These are phyloP conservation scores for Aspergillus novofumigatus DNA, from an alignment of 2,329 filamentous ascomycete genomes.

Conservation along the genomic window DNA sequence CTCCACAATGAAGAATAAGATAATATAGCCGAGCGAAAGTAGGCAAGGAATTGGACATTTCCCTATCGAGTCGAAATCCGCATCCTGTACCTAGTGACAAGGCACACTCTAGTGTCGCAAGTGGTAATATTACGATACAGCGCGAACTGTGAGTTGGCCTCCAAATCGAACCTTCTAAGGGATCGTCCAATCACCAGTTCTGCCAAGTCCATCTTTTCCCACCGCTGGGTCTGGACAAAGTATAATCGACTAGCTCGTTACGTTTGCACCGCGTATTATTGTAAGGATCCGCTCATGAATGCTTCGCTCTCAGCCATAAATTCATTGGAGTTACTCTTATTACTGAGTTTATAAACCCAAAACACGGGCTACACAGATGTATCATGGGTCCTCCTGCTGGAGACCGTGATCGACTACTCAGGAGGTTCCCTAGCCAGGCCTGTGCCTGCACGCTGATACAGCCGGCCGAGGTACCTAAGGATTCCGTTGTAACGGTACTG, in stretches of 20 bases:
- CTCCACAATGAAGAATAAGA: neutral
- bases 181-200: constrained; percentile 13
- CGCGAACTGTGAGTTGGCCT: constrained; percentile 15
- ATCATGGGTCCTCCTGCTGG: neutral
- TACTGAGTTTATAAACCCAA: neutral
- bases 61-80: neutral
- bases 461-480: neutral
- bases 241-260: constrained; percentile 2
- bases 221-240: constrained; percentile 19
- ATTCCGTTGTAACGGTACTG: neutral
- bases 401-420: neutral
- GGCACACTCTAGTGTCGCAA: neutral
- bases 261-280: neutral
- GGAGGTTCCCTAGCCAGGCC: neutral
- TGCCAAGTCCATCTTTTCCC: constrained; percentile 14
- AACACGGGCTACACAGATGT: neutral
- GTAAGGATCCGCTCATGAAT: neutral
- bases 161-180: constrained; percentile 11
- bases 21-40: neutral
- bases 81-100: neutral
- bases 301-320: neutral
- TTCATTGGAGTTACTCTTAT: neutral
- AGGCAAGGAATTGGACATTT: neutral
- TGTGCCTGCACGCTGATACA: neutral
- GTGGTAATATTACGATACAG: constrained; percentile 7